Percentiles rank a stretch among this genome's conserved stretches.
phyloP scores from a whole-genome alignment of 2,329 filamentous ascomycete species.

The Alternaria postmessia region DNA sequence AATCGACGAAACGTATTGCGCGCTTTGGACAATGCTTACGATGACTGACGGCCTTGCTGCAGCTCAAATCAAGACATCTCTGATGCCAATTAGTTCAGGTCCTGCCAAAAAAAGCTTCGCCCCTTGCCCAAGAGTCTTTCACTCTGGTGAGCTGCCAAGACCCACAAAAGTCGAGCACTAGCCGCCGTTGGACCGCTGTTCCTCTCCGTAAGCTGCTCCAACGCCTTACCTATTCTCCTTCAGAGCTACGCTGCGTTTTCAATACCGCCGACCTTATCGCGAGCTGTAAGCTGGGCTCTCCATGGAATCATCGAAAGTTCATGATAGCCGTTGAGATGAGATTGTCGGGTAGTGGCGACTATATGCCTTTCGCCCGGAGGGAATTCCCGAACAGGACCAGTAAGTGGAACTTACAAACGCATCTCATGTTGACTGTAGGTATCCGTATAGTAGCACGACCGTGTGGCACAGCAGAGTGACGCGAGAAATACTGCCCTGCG shows the following conservation, averaged over 20 bases:
- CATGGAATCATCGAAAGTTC: background rate
- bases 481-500: background rate
- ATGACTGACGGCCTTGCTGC: background rate
- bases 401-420: conserved; percentile 11
- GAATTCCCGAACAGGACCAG: conserved; percentile 4
- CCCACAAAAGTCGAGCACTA: background rate
- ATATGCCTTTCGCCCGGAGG: background rate
- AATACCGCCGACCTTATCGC: background rate
- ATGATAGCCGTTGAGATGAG: background rate
- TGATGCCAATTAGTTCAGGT: background rate
- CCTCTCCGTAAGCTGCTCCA: background rate
- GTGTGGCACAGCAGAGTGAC: background rate
- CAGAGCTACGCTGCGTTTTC: background rate
- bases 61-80: background rate
- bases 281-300: background rate
- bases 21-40: background rate
- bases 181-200: conserved; percentile 5
- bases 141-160: conserved; percentile 7
- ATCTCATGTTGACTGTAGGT: background rate
- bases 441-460: background rate
- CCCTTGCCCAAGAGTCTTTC: conserved; percentile 1
- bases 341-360: conserved; percentile 6
- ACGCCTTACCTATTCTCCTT: background rate
- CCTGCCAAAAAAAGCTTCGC: background rate
- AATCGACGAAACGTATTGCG: background rate